phyloP scores from a whole-genome alignment of 345 rosid species.

The Populus alba region DNA sequence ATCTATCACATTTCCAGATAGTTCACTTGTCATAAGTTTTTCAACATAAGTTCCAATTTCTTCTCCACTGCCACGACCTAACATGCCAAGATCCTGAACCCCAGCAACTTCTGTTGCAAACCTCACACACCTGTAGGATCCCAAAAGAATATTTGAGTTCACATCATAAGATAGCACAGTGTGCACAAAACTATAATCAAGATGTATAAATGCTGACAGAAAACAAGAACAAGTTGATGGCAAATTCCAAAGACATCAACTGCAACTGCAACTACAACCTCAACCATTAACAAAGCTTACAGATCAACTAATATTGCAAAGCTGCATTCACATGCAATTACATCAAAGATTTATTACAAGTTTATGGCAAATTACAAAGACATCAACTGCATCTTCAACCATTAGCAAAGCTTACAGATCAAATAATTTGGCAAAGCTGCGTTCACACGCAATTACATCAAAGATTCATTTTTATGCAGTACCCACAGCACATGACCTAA shows the following conservation, averaged over 20 bases:
- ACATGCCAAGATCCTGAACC: slow-evolving; percentile 93
- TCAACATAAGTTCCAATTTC: slow-evolving; percentile 99
- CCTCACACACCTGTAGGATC: slow-evolving; percentile 75
- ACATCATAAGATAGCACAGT: slow-evolving; percentile 5
- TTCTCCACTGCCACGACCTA: slow-evolving; percentile 99
- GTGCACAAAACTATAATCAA: not conserved
- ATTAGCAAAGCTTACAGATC: not conserved
- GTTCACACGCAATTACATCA: not conserved
- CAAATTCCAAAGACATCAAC: not conserved
- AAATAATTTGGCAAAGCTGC: not conserved
- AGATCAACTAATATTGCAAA: not conserved
- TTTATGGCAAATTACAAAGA: not conserved
- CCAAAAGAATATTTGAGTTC: not conserved
- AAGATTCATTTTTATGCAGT: not conserved
- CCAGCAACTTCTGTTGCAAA: slow-evolving; percentile 99
- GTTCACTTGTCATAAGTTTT: slow-evolving; percentile 98
- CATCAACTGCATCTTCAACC: not conserved
- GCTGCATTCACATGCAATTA: not conserved
- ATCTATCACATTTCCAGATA: slow-evolving; percentile 96
- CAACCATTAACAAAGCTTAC: not conserved
- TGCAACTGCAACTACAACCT: too few relatives aligned
- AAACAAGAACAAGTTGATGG: not conserved
- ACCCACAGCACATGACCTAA: not conserved
- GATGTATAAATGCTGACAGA: not conserved
- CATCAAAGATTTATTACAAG: not conserved